Conservation (phyloP, 805 yeast genomes). For the Sungouiella thailandica region DNA sequence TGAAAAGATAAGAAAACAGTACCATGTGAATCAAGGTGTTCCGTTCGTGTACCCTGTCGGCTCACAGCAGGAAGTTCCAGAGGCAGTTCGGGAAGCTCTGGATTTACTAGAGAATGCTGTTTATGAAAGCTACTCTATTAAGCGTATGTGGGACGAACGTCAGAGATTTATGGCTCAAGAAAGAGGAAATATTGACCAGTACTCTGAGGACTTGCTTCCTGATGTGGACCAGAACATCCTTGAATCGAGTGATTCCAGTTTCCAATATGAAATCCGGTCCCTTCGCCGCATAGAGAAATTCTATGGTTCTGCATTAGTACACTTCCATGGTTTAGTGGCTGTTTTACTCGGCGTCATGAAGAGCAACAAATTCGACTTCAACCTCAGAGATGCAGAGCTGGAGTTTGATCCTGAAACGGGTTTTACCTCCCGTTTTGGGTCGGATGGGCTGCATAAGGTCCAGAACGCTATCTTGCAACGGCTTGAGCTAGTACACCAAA, state of each 20-base stretch:
- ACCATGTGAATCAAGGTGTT: constrained; percentile 61
- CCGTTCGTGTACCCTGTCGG: constrained; percentile 62
- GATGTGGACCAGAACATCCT: constrained; percentile 15
- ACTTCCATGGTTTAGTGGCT: constrained; percentile 58
- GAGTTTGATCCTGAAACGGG: constrained; percentile 33
- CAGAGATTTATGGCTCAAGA: constrained; percentile 70
- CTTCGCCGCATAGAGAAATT: constrained; percentile 56
- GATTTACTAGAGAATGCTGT: constrained; percentile 58
- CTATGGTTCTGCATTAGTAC: constrained; percentile 48
- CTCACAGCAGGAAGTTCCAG: constrained; percentile 43
- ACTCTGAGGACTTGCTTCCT: constrained; percentile 6
- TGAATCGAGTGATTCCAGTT: constrained; percentile 25
- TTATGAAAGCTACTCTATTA: constrained; percentile 59
- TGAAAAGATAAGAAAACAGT: constrained; percentile 47
- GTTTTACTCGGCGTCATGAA: constrained; percentile 63
- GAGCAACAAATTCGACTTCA: constrained; percentile 39
- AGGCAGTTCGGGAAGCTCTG: constrained; percentile 76
- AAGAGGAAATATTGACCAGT: constrained; percentile 42
- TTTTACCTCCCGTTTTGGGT: constrained; percentile 14
- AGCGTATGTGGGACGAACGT: constrained; percentile 69
- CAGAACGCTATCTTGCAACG: constrained; percentile 30
- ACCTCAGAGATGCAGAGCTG: constrained; percentile 30
- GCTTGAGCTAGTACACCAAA: constrained; percentile 53
- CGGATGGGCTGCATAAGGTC: constrained; percentile 4
- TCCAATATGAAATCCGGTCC: constrained; percentile 32